Conservation (phyloP, 495 filamentous ascomycete genomes). For the Pseudevernia furfuracea region DNA sequence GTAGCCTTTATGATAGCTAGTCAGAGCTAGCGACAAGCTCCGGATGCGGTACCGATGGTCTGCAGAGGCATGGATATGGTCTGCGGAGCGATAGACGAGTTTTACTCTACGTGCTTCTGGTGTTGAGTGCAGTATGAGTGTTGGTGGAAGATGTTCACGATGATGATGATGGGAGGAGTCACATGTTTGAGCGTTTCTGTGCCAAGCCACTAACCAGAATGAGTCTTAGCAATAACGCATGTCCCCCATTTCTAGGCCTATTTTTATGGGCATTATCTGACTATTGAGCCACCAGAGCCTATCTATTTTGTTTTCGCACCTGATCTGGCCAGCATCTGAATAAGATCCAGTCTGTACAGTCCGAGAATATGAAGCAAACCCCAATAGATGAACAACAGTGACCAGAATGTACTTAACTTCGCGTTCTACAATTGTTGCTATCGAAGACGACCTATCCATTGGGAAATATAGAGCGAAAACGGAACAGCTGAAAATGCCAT, state of each 20-base stretch:
- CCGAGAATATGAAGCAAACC: not conserved
- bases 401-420: not conserved
- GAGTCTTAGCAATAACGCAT: not conserved
- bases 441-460: not conserved
- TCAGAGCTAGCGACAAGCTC: not conserved
- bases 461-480: fast-evolving
- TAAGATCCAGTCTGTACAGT: not conserved
- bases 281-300: not conserved
- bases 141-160: not conserved
- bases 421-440: not conserved
- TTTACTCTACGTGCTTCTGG: not conserved
- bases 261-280: not conserved
- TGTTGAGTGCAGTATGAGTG: not conserved
- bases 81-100: not conserved
- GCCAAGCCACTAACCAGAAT: not conserved
- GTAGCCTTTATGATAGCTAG: not conserved
- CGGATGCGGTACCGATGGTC: not conserved
- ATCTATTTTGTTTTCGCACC: not conserved
- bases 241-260: no score
- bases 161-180: not conserved
- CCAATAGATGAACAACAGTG: not conserved
- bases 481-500: not conserved
- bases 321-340: not conserved
- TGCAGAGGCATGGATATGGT: not conserved
- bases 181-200: not conserved